phyloP scores from a whole-genome alignment of 176 grass and related monocot genomes.

The Tillandsia leiboldiana region DNA sequence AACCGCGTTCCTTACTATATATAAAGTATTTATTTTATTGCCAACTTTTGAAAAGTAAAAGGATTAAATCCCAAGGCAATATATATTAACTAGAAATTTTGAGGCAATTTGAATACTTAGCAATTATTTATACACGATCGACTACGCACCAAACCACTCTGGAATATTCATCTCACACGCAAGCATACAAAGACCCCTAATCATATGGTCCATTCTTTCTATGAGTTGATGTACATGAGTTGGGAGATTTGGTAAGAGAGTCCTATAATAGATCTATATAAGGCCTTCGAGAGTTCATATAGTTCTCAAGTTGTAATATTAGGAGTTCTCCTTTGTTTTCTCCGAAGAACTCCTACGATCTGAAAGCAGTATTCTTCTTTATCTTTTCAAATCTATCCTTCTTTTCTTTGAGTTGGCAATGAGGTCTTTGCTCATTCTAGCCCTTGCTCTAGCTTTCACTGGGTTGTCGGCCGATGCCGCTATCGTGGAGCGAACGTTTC shows the following conservation, averaged over 20 bases:
- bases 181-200: neutral
- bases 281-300: constrained; percentile 1
- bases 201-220: neutral
- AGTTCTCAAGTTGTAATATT: neutral
- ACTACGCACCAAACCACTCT: too few relatives aligned
- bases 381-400: neutral
- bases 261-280: constrained; percentile 10
- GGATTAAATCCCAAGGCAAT: too few relatives aligned
- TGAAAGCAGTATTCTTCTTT: neutral
- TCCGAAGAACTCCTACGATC: neutral
- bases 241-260: constrained; percentile 2
- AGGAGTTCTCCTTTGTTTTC: neutral
- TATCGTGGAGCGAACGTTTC: constrained; percentile 51
- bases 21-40: too few relatives aligned
- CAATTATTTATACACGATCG: too few relatives aligned
- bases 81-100: too few relatives aligned
- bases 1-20: too few relatives aligned
- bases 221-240: neutral
- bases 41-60: too few relatives aligned
- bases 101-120: too few relatives aligned
- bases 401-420: constrained; percentile 8
- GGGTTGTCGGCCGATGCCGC: constrained; percentile 26
- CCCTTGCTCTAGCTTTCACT: constrained; percentile 16
- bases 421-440: constrained; percentile 16
- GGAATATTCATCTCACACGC: neutral